These are phyloP conservation scores for Suillus tomentosus DNA, from an alignment of 768 basidiomycete genomes.

Conservation along the genomic window DNA sequence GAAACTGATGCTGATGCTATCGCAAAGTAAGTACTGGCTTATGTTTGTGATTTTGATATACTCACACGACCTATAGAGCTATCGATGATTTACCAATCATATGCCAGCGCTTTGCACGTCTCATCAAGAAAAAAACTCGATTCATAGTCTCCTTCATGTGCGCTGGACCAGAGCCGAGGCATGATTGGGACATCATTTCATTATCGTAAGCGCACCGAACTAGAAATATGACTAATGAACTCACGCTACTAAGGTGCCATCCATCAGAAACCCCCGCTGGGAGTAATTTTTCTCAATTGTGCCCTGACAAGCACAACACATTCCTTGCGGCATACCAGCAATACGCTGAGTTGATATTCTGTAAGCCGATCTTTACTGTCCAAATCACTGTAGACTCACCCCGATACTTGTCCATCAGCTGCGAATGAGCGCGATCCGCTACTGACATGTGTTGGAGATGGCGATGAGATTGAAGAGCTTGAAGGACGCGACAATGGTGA, in stretches of 20 bases:
- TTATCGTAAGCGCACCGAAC: constrained; percentile 4
- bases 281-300: background rate
- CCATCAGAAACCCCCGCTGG: constrained; percentile 5
- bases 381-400: background rate
- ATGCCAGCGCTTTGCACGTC: background rate
- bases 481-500: background rate
- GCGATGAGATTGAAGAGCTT: background rate
- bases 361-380: constrained; percentile 3
- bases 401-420: background rate
- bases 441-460: background rate
- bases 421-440: background rate
- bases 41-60: background rate
- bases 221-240: background rate
- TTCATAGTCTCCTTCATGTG: constrained; percentile 10
- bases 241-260: constrained; percentile 7
- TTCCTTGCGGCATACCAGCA: constrained; percentile 4
- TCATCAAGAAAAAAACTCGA: constrained; percentile 1
- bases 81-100: constrained; percentile 10
- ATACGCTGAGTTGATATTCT: constrained; percentile 8
- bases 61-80: background rate
- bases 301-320: constrained; percentile 8
- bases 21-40: background rate
- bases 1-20: background rate
- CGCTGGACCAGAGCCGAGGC: constrained; percentile 9
- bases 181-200: constrained; percentile 11